Conservation (phyloP, 2,329 filamentous ascomycete species). For the Ascochyta viciae-villosae region DNA sequence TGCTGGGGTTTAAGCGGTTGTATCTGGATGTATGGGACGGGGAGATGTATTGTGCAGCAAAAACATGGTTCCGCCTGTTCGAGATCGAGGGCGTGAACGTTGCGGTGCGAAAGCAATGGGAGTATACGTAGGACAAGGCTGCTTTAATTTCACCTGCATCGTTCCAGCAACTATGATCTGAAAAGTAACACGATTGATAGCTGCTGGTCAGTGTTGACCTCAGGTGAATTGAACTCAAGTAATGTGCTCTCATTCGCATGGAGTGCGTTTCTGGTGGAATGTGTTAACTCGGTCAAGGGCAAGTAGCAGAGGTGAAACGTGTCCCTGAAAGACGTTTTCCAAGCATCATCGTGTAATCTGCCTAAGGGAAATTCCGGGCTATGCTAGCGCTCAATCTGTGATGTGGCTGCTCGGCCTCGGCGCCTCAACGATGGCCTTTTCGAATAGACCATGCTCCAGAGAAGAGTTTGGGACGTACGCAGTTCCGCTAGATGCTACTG, state of each 20-base stretch:
- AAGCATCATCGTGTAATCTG: no score
- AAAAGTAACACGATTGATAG: not conserved
- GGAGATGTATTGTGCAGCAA: not conserved
- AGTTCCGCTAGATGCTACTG: not conserved
- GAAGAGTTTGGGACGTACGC: not conserved
- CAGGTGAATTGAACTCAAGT: no score
- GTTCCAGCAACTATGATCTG: not conserved
- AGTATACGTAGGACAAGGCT: not conserved
- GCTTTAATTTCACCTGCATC: not conserved
- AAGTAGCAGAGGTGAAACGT: no score
- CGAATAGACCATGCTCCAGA: not conserved
- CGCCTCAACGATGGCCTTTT: not conserved
- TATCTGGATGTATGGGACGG: slow-evolving; percentile 26
- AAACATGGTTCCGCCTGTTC: not conserved
- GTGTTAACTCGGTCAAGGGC: no score
- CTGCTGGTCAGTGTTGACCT: not conserved
- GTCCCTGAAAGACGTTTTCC: no score
- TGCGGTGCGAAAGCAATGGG: not conserved
- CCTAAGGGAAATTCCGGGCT: not conserved
- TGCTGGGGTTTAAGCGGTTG: slow-evolving; percentile 25
- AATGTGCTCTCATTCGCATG: no score
- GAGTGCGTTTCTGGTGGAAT: no score
- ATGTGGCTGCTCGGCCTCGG: not conserved
- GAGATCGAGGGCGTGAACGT: not conserved
- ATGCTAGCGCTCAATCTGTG: not conserved